phyloP scores from a whole-genome alignment of 164 flowering plant species.

The Liriodendron chinense region DNA sequence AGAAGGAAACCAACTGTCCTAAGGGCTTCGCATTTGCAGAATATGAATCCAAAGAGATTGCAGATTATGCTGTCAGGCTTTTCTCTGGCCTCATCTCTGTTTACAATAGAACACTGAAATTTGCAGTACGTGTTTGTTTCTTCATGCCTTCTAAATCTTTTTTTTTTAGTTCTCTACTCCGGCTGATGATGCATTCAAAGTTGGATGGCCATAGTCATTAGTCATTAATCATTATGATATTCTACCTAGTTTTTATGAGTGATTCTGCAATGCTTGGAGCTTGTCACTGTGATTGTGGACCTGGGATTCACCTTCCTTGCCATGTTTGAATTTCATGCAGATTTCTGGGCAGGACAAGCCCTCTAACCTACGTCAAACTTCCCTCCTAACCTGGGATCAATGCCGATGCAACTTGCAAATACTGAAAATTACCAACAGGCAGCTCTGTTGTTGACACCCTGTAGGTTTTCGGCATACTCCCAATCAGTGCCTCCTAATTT shows the following conservation, averaged over 20 bases:
- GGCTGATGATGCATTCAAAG: not conserved
- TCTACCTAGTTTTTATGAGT: not conserved
- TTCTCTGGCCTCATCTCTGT: constrained; percentile 84
- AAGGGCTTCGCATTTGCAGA: constrained; percentile 96
- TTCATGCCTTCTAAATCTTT: not conserved
- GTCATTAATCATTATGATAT: not conserved
- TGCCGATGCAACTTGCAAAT: constrained; percentile 21
- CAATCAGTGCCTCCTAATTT: constrained; percentile 7
- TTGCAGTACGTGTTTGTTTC: constrained; percentile 53
- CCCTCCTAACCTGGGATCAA: constrained; percentile 27
- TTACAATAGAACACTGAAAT: constrained; percentile 61
- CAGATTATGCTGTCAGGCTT: constrained; percentile 81
- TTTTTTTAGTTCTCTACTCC: not conserved
- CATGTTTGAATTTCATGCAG: constrained; percentile 34
- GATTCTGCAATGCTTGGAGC: not conserved
- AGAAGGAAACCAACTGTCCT: constrained; percentile 68
- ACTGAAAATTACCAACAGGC: constrained; percentile 30
- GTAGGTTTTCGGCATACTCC: constrained; percentile 28
- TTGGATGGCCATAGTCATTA: too few species aligned
- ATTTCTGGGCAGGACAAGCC: constrained; percentile 76
- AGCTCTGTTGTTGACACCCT: constrained; percentile 10
- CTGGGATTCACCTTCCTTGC: not conserved
- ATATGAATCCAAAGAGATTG: constrained; percentile 82
- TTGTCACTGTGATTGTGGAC: not conserved
- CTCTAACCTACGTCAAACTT: constrained; percentile 25